phyloP scores from a whole-genome alignment of 73 alveolate genomes.

The Effrenium voratum region DNA sequence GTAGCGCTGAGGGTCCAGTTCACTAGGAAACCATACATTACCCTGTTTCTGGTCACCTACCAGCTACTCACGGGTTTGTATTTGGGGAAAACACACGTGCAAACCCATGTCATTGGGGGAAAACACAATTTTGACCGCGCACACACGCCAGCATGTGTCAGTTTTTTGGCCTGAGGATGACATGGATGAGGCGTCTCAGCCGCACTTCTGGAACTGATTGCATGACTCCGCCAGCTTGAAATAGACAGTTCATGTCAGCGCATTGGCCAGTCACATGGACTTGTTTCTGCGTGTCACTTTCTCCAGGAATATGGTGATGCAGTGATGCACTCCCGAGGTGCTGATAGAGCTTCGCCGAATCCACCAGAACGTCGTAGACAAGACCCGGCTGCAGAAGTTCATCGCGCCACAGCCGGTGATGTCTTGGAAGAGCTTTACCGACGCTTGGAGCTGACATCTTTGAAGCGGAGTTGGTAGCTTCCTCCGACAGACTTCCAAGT shows the following conservation, averaged over 20 bases:
- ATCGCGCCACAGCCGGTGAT: conserved; percentile 42
- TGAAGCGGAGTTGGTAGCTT: neutral
- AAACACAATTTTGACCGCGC: neutral
- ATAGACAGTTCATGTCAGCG: neutral
- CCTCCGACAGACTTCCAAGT: neutral
- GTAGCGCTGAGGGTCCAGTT: neutral
- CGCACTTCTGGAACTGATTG: neutral
- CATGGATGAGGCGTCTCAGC: neutral
- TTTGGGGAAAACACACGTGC: neutral
- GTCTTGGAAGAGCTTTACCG: conserved; percentile 42
- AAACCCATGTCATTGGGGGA: neutral
- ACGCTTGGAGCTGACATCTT: neutral
- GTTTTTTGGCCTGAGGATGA: neutral
- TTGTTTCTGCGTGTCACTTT: neutral
- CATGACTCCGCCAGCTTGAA: neutral
- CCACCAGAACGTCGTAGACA: conserved; percentile 50
- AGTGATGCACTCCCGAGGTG: neutral
- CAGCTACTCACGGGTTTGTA: neutral
- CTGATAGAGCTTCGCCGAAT: conserved; percentile 64
- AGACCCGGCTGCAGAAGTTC: neutral
- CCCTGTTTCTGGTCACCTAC: neutral
- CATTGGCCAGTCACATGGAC: too few species aligned
- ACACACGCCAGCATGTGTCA: neutral
- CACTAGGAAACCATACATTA: too few species aligned
- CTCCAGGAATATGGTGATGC: neutral